phyloP scores from a whole-genome alignment of 208 protist species.

The Herpetomonas samuelpessoai region DNA sequence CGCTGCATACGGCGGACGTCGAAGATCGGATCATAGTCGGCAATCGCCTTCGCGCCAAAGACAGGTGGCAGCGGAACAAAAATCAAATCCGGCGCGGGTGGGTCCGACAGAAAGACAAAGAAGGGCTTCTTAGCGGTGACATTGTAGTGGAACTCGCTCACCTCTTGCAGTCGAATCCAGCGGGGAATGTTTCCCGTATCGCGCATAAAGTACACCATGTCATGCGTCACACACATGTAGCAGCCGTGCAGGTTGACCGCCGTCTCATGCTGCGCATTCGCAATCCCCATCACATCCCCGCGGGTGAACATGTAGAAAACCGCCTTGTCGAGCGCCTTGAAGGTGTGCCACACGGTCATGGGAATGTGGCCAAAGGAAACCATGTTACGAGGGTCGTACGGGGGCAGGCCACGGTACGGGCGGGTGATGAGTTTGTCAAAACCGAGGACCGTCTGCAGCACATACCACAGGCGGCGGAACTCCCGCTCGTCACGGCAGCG shows the following conservation, averaged over 20 bases:
- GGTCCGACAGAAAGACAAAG: conserved; percentile 42
- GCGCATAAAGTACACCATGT: conserved; percentile 52
- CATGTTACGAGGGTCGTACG: conserved; percentile 64
- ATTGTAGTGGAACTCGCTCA: conserved; percentile 44
- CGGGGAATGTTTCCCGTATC: conserved; percentile 41
- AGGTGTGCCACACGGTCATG: conserved; percentile 42
- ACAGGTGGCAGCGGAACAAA: conserved; percentile 36
- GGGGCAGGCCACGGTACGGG: conserved; percentile 45
- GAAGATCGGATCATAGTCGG: conserved; percentile 19
- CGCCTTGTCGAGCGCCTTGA: conserved; percentile 46
- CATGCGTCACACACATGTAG: conserved; percentile 53
- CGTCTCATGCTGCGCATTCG: conserved; percentile 8
- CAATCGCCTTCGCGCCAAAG: conserved; percentile 22
- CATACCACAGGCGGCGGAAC: conserved; percentile 48
- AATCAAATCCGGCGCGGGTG: conserved; percentile 34
- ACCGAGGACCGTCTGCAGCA: conserved; percentile 41
- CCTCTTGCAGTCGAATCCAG: conserved; percentile 33
- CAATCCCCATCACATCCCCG: conserved; percentile 27
- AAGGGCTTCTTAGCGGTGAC: conserved; percentile 18
- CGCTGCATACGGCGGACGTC: conserved; percentile 28
- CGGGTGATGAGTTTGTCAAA: conserved; percentile 48
- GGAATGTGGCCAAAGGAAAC: conserved; percentile 52
- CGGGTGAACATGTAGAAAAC: conserved; percentile 52
- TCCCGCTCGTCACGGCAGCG: conserved; percentile 45
- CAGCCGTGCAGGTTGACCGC: conserved; percentile 13